Base-by-base conservation (phyloP, 495 filamentous ascomycete genomes). In the Bacidia gigantensis region DNA sequence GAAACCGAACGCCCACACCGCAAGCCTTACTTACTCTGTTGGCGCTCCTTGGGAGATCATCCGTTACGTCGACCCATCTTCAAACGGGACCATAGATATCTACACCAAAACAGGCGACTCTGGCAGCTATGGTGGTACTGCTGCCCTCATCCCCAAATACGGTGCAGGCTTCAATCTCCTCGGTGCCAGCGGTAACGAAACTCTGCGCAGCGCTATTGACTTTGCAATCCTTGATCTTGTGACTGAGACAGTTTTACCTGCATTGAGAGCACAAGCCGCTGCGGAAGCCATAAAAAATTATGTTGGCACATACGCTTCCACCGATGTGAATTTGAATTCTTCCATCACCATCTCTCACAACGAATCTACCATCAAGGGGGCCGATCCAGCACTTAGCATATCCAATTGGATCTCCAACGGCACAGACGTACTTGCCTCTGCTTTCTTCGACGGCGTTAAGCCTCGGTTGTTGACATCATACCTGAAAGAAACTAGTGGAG, bases 31-130 rank as follows among this genome's bases (percentile, higher is more conserved):
- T 17, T 62, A 69, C 24, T 65, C 68, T 11, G 62, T 81, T 3
- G 71, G 77, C 18, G 70, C 72, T 1, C 79, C 80, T 0, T 82
- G 78, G 77, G 79, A 80, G 26, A 67, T 68, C 29, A 22, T 68
- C 56, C 58, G 67, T 11, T 69, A 66, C 56, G 50, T 59, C 1
- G 54, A 68, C 49, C 48, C 57, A 2, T 44, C 46, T 7, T 55
- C 61, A 1, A 57, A 58, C 14, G 49, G 59, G 1, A 56, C 68
- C 46, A 69, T 63, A 0, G 62, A 69, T 48, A 53, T 74, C 32
- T 74, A 74, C 52, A 72, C 70, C 35, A 74, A 74, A 52, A 50
- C 62, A 0, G 71, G 71, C 9, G 69, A 72, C 48, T 62, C 67
- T 1, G 71, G 70, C 25, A 17, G 24, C 26, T 73, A 69, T 48